Percentiles rank a stretch among this genome's conserved stretches.
phyloP scores from a whole-genome alignment of 2,329 filamentous ascomycete genomes.

The Colletotrichum tropicicola region DNA sequence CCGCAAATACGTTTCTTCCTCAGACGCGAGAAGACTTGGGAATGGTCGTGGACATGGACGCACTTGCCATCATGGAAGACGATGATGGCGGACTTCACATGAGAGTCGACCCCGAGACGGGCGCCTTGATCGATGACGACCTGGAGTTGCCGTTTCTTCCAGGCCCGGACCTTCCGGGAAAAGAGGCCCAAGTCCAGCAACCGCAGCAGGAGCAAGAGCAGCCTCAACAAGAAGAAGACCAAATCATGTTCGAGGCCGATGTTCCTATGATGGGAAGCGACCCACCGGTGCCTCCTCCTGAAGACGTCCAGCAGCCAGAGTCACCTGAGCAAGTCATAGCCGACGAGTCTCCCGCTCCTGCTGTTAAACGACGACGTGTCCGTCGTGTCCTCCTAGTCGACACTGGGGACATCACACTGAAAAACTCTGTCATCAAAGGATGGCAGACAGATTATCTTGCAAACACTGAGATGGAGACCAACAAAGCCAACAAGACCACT shows the following conservation, averaged over 20 bases:
- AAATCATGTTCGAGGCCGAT: background rate
- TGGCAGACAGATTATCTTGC: slow-evolving; percentile 55
- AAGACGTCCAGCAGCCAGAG: background rate
- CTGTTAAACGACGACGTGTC: background rate
- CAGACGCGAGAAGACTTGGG: background rate
- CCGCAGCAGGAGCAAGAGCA: slow-evolving; percentile 27
- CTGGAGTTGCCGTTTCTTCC: slow-evolving; percentile 54
- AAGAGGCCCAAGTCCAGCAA: slow-evolving; percentile 14
- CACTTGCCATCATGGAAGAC: slow-evolving; percentile 48
- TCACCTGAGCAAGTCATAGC: background rate
- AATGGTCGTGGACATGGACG: slow-evolving; percentile 33
- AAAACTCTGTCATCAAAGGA: background rate
- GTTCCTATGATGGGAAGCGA: background rate
- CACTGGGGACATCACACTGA: background rate
- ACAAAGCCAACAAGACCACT: slow-evolving; percentile 36
- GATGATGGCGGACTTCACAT: slow-evolving; percentile 52
- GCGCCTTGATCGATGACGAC: slow-evolving; percentile 58
- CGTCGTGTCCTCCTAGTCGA: slow-evolving; percentile 1
- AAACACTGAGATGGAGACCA: slow-evolving; percentile 41
- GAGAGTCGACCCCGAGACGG: slow-evolving; percentile 58
- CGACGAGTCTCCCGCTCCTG: background rate
- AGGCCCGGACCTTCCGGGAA: slow-evolving; percentile 18
- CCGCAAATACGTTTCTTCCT: slow-evolving; percentile 30
- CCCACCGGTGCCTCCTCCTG: background rate
- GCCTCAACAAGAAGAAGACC: background rate